Conservation (phyloP, 2,329 filamentous ascomycete species). For the Rhynchosporium agropyri region DNA sequence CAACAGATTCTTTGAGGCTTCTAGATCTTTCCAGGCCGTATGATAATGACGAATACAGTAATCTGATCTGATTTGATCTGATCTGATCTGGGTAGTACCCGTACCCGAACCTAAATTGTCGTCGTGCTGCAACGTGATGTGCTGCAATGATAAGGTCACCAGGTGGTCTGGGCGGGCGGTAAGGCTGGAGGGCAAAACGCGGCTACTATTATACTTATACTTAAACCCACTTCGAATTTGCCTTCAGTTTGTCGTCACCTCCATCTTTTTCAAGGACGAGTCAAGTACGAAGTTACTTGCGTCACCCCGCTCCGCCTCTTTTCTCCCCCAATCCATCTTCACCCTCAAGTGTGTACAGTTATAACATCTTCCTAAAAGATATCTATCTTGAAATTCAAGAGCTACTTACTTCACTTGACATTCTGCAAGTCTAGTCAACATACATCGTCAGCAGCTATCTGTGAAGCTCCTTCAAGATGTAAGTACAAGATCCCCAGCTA, state of each 20-base stretch:
- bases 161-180: not conserved
- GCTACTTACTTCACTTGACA: constrained; percentile 12
- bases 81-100: no score
- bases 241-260: not conserved
- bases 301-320: constrained; percentile 7
- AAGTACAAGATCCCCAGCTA: constrained; percentile 18
- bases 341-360: constrained; percentile 12
- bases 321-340: not conserved
- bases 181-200: constrained; percentile 11
- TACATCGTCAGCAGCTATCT: constrained; percentile 13
- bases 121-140: no score
- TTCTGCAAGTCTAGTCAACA: constrained; percentile 12
- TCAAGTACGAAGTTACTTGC: not conserved
- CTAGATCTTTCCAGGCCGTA: constrained; percentile 4
- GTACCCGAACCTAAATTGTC: not conserved
- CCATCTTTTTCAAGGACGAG: not conserved
- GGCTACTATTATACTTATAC: constrained; percentile 9
- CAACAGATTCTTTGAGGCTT: not conserved
- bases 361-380: constrained; percentile 20
- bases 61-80: not conserved
- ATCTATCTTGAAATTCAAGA: not conserved
- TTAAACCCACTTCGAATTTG: not conserved
- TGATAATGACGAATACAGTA: constrained; percentile 1
- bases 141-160: not conserved
- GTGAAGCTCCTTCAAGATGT: constrained; percentile 28